These are phyloP conservation scores for Colletotrichum costaricense DNA, from an alignment of 2,329 filamentous ascomycete genomes.

Conservation along the genomic window DNA sequence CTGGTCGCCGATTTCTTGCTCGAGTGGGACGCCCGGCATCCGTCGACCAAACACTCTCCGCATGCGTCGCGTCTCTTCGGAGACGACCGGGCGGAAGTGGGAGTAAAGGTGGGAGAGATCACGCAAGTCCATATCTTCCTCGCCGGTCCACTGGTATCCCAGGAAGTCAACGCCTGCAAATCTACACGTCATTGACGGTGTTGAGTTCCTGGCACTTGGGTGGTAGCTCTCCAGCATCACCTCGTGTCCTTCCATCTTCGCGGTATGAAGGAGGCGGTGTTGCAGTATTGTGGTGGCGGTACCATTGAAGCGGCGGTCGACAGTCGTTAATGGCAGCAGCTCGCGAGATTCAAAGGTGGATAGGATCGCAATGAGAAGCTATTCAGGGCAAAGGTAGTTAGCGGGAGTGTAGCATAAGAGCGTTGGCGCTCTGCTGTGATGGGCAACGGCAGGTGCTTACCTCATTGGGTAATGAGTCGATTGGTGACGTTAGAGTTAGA, in stretches of 20 bases:
- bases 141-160: slow-evolving; percentile 45
- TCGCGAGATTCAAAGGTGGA: slow-evolving; percentile 58
- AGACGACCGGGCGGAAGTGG: slow-evolving; percentile 73
- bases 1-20: slow-evolving; percentile 48
- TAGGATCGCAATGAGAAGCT: slow-evolving; percentile 65
- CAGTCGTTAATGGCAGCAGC: slow-evolving; percentile 67
- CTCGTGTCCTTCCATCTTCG: slow-evolving; percentile 69
- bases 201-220: slow-evolving; percentile 74
- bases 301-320: slow-evolving; percentile 73
- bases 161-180: slow-evolving; percentile 74
- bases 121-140: slow-evolving; percentile 39
- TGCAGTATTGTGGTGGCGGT: slow-evolving; percentile 73
- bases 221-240: slow-evolving; percentile 85
- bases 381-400: neutral
- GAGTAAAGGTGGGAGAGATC: slow-evolving; percentile 73
- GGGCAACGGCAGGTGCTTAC: slow-evolving; percentile 35
- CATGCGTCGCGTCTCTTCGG: slow-evolving; percentile 60
- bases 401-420: neutral
- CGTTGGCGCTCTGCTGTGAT: neutral
- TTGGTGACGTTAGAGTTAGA: slow-evolving; percentile 12
- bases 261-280: slow-evolving; percentile 69
- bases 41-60: slow-evolving; percentile 40
- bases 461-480: slow-evolving; percentile 49
- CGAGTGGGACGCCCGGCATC: slow-evolving; percentile 41
- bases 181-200: slow-evolving; percentile 75